Conservation (phyloP, 495 filamentous ascomycete genomes). For the Daldinia childiae region DNA sequence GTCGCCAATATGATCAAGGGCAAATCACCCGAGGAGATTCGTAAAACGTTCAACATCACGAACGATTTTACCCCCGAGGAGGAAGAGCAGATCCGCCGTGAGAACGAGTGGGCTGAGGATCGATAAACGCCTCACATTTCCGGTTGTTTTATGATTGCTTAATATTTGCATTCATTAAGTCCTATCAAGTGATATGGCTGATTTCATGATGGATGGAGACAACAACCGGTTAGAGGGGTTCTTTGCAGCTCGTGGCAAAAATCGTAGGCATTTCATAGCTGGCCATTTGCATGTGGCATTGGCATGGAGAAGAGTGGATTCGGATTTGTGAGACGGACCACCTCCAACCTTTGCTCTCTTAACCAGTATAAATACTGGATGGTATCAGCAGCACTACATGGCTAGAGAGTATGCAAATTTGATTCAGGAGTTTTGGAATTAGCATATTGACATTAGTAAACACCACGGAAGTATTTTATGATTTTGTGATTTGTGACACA, state of each 20-base stretch:
- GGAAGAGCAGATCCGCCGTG: slow-evolving; percentile 82
- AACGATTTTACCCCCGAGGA: slow-evolving; percentile 86
- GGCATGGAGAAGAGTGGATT: slow-evolving; percentile 6
- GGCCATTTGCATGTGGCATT: slow-evolving; percentile 2
- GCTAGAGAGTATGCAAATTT: background rate
- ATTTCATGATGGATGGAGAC: background rate
- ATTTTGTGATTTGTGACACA: background rate
- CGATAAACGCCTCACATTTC: slow-evolving; percentile 47
- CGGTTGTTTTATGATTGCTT: background rate
- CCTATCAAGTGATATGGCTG: background rate
- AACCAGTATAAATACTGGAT: background rate
- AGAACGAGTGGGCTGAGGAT: slow-evolving; percentile 89
- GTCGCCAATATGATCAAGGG: slow-evolving; percentile 91
- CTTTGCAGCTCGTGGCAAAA: background rate
- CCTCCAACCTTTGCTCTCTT: background rate
- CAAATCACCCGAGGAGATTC: slow-evolving; percentile 82
- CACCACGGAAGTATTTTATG: background rate
- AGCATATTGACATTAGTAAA: background rate
- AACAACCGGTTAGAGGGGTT: background rate
- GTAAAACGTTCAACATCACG: slow-evolving; percentile 85
- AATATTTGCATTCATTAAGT: background rate
- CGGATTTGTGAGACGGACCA: background rate
- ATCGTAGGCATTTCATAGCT: background rate
- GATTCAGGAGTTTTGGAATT: slow-evolving; percentile 3
- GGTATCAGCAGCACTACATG: slow-evolving; percentile 2